Conservation (phyloP, 1,284 basidiomycete genomes). For the Kalmanozyma brasiliensis region DNA sequence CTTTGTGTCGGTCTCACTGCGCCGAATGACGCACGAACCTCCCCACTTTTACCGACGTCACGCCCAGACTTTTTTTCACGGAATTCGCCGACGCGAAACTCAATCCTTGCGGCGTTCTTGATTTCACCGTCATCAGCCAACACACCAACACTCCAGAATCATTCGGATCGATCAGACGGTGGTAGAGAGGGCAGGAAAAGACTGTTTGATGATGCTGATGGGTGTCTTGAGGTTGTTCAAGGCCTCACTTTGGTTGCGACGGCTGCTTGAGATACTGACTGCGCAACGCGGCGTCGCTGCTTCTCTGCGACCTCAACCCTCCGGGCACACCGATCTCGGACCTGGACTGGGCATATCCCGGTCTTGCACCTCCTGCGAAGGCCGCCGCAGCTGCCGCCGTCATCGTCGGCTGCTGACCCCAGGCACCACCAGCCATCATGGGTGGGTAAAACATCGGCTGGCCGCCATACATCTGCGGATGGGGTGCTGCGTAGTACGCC, state of each 20-base stretch:
- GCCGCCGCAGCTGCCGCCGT: background rate
- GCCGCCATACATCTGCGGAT: constrained; percentile 2
- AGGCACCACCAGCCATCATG: constrained; percentile 4
- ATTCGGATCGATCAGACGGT: too few relatives aligned
- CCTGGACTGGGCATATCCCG: constrained; percentile 8
- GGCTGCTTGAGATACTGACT: constrained; percentile 13
- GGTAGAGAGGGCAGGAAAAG: too few relatives aligned
- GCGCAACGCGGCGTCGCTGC: constrained; percentile 11
- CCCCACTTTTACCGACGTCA: too few relatives aligned
- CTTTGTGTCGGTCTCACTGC: too few relatives aligned
- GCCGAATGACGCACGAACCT: background rate
- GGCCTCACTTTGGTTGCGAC: background rate
- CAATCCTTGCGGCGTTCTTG: too few relatives aligned
- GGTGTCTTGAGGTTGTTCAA: too few relatives aligned
- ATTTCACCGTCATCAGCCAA: too few relatives aligned
- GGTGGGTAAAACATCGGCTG: constrained; percentile 14
- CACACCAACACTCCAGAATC: too few relatives aligned
- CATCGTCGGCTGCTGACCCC: constrained; percentile 3
- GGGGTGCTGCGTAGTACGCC: constrained; percentile 3
- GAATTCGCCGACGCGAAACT: constrained; percentile 9
- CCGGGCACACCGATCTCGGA: constrained; percentile 23
- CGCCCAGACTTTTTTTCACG: too few relatives aligned
- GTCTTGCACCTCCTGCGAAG: too few relatives aligned
- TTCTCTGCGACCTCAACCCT: constrained; percentile 19
- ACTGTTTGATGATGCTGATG: too few relatives aligned